Base-by-base conservation (phyloP, 805 yeast genomes). In the Candida piceae region DNA sequence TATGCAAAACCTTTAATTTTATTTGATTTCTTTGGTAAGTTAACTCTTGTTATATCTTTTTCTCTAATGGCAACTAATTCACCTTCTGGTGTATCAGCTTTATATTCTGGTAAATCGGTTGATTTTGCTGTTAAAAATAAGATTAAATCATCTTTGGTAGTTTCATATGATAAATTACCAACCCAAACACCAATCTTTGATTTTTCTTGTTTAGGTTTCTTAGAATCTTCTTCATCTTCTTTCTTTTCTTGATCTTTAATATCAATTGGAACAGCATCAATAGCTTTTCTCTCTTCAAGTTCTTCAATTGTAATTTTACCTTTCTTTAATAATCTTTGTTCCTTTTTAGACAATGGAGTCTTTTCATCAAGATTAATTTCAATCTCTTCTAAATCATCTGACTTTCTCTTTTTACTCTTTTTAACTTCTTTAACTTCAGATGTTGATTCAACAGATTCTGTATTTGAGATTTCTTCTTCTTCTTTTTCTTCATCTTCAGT, bases 1-100 rank as follows among this genome's bases (percentile, higher is more conserved):
- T 93, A 89, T 3, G 96, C 96, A 60, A 89, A 93, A 1, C 98
- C 94, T 55, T 80, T 78, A 42, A 75, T 76, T 52, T 80, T 82
- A 45, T 73, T 75, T 20, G 73, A 79, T 44, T 75, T 75, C 25
- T 72, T 66, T n/a, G 97, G 97, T 54, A 90, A 59, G 50, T 90
- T 84, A 32, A 88, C 66, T 56, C 97, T 73, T 0, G 80, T 61
- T 35, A 93, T 78, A 44, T 83, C 86, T 1, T 60, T 63, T 35
- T 76, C 81, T 13, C 61, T 58, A 12, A 84, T 69, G 21, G 53
- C 52, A 19, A 57, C 54, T 5, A 57, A 44, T 16, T 56, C 64
- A n/a, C 55, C 57, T 6, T 40, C 40, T 12, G 39, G 29, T 12
- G 42, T 39, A 0, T 48, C 54, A 3, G 52, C 53, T 2, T 54